phyloP scores from a whole-genome alignment of 2,329 filamentous ascomycete species.

The Microsporum audouinii region DNA sequence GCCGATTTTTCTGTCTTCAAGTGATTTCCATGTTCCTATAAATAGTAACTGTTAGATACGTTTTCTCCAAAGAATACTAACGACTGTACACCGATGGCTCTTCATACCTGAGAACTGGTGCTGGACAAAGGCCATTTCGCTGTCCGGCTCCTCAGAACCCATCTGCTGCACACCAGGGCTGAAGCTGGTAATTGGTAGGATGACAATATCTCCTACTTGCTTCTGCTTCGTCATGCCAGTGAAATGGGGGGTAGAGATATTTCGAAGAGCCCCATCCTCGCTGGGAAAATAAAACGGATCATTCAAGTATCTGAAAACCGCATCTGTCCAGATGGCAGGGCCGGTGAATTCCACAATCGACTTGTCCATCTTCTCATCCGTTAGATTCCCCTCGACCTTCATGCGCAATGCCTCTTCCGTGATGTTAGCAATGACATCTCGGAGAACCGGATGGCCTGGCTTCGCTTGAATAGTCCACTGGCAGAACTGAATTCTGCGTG shows the following conservation, averaged over 20 bases:
- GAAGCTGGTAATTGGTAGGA: constrained; percentile 93
- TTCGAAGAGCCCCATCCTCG: constrained; percentile 48
- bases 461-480: constrained; percentile 98
- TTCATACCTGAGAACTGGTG: constrained; percentile 80
- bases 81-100: neutral
- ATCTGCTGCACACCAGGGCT: constrained; percentile 90
- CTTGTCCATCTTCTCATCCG: constrained; percentile 51
- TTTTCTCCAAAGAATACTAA: neutral
- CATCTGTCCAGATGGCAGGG: constrained; percentile 88
- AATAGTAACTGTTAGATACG: neutral
- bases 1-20: constrained; percentile 59
- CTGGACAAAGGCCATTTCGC: constrained; percentile 95
- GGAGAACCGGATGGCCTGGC: constrained; percentile 80
- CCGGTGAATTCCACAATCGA: constrained; percentile 89
- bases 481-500: constrained; percentile 90
- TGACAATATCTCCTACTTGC: constrained; percentile 84
- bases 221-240: constrained; percentile 73
- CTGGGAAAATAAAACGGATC: constrained; percentile 80
- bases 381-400: constrained; percentile 57
- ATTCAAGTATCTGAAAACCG: constrained; percentile 87
- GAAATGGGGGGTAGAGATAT: constrained; percentile 79
- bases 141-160: constrained; percentile 75
- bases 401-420: constrained; percentile 67
- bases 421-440: constrained; percentile 76
- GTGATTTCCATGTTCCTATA: constrained; percentile 64